Percentiles rank a stretch among this genome's conserved stretches.
Evolutionary conservation across 495 filamentous ascomycete species (phyloP).

Genomic region (Penicillium manginii): DNA sequence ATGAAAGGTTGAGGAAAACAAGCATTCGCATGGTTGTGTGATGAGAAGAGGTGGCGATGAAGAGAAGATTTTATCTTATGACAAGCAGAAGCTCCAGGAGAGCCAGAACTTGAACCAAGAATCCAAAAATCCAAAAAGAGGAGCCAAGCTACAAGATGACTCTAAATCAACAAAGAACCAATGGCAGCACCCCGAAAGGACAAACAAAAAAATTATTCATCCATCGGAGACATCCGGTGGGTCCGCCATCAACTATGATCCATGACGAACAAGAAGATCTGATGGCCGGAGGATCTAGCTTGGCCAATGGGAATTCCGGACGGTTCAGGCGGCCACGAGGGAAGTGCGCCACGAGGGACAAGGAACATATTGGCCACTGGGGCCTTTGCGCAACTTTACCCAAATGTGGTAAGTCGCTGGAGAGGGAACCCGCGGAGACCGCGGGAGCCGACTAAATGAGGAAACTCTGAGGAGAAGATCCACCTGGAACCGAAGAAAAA

Average conservation of each 20-base stretch:
- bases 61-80: slow-evolving; percentile 18
- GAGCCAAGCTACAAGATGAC: slow-evolving; percentile 34
- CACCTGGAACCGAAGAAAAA: slow-evolving; percentile 7
- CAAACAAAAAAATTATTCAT: not conserved
- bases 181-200: not conserved
- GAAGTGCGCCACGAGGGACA: not conserved
- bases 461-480: slow-evolving; percentile 30
- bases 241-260: not conserved
- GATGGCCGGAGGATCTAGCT: not conserved
- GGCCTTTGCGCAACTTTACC: slow-evolving; percentile 22
- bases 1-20: not conserved
- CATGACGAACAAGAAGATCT: not conserved
- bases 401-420: slow-evolving; percentile 26
- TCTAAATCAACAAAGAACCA: slow-evolving; percentile 7
- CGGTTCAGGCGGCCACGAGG: slow-evolving; percentile 7
- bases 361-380: not conserved
- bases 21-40: slow-evolving; percentile 12
- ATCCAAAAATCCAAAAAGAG: slow-evolving; percentile 19
- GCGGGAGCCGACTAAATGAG: slow-evolving; percentile 22
- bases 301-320: not conserved
- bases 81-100: not conserved
- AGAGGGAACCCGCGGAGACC: slow-evolving; percentile 23
- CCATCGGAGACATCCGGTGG: slow-evolving; percentile 12
- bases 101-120: not conserved
- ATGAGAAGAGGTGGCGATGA: not conserved